phyloP scores from a whole-genome alignment of 148 eudicot genomes.

The Limonium bicolor region DNA sequence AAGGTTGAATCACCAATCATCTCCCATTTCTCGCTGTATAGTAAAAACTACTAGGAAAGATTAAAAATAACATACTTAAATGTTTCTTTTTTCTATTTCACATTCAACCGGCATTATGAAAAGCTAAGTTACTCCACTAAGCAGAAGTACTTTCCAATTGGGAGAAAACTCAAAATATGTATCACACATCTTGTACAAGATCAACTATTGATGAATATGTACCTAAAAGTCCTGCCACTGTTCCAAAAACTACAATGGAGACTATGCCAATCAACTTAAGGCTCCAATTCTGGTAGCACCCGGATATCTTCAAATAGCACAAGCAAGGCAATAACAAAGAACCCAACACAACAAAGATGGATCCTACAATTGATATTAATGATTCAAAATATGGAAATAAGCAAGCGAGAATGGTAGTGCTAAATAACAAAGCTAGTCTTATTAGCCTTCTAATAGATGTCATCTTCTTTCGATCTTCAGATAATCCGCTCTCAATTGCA shows the following conservation, averaged over 20 bases:
- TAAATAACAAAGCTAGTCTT: constrained; percentile 9
- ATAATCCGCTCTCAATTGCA: constrained; percentile 13
- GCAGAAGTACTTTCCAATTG: too few relatives aligned
- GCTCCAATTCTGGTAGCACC: constrained; percentile 7
- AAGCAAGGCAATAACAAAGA: constrained; percentile 13
- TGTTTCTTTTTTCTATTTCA: too few relatives aligned
- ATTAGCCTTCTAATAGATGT: constrained; percentile 2
- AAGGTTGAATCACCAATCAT: constrained; percentile 50
- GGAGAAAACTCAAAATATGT: too few relatives aligned
- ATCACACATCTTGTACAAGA: constrained; percentile 9
- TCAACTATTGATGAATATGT: constrained; percentile 11
- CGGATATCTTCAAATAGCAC: constrained; percentile 12
- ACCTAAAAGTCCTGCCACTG: constrained; percentile 11
- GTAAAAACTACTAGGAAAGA: too few relatives aligned
- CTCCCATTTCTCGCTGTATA: constrained; percentile 63
- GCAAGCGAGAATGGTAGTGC: constrained; percentile 8
- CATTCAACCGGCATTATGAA: too few relatives aligned
- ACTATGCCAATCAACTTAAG: background rate
- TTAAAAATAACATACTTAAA: too few relatives aligned
- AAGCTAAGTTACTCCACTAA: too few relatives aligned
- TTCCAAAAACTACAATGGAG: constrained; percentile 11
- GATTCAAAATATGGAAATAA: constrained; percentile 3
- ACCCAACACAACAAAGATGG: constrained; percentile 6
- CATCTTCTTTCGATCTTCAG: constrained; percentile 3
- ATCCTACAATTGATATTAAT: constrained; percentile 10